A percentile compares a stretch with the other conserved stretches of the same genome.
Evolutionary conservation across 768 basidiomycete species (phyloP).

Genomic region (Gymnopilus dilepis): DNA sequence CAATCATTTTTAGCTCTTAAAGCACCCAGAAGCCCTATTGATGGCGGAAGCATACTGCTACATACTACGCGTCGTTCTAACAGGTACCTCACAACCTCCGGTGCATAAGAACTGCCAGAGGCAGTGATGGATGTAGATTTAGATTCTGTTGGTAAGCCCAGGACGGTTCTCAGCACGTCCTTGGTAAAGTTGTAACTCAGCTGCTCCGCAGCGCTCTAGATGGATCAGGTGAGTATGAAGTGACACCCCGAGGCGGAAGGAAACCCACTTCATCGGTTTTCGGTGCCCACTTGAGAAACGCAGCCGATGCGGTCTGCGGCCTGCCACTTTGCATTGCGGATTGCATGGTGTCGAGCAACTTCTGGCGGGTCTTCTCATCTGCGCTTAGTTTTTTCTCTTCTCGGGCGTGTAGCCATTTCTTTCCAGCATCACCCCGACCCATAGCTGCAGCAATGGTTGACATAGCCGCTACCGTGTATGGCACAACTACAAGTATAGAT

Average conservation of each 20-base stretch:
- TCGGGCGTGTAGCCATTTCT: slow-evolving; percentile 49
- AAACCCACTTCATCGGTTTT: slow-evolving; percentile 30
- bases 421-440: slow-evolving; percentile 48
- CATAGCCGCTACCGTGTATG: slow-evolving; percentile 51
- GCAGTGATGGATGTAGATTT: slow-evolving; percentile 9
- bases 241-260: background rate
- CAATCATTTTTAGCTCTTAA: slow-evolving; percentile 67
- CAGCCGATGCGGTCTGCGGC: slow-evolving; percentile 57
- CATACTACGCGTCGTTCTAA: slow-evolving; percentile 61
- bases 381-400: slow-evolving; percentile 11
- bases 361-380: slow-evolving; percentile 27
- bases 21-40: slow-evolving; percentile 56
- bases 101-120: slow-evolving; percentile 47
- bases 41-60: slow-evolving; percentile 58
- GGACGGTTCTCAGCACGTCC: slow-evolving; percentile 54
- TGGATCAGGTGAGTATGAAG: background rate
- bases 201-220: slow-evolving; percentile 4
- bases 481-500: slow-evolving; percentile 65
- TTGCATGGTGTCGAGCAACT: slow-evolving; percentile 44
- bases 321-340: slow-evolving; percentile 47
- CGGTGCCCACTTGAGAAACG: slow-evolving; percentile 64
- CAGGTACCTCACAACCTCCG: slow-evolving; percentile 62
- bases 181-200: slow-evolving; percentile 61
- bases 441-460: slow-evolving; percentile 72
- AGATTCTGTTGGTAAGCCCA: slow-evolving; percentile 42